phyloP scores from a whole-genome alignment of 163 green algal species.

The Prototheca stagnorum region DNA sequence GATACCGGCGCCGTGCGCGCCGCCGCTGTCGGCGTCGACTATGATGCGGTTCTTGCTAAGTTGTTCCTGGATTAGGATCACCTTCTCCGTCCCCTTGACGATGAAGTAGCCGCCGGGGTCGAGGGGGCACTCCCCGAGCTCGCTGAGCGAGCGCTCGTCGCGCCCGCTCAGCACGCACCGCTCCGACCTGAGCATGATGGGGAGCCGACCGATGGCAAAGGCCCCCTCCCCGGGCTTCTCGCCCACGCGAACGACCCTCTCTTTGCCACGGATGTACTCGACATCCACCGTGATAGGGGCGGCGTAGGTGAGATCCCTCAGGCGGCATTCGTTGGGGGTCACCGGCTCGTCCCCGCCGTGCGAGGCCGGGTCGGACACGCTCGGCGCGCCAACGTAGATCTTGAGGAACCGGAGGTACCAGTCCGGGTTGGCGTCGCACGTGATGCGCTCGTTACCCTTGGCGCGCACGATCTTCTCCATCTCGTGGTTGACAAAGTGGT shows the following conservation, averaged over 20 bases:
- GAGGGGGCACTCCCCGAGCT: conserved; percentile 86
- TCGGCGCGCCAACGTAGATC: conserved; percentile 87
- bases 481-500: conserved; percentile 93
- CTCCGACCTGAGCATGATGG: conserved; percentile 89
- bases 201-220: conserved; percentile 82
- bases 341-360: too few species aligned
- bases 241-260: conserved; percentile 63
- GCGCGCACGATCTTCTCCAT: conserved; percentile 91
- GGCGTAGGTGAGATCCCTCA: conserved; percentile 96
- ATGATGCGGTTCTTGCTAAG: conserved; percentile 98
- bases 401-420: conserved; percentile 79
- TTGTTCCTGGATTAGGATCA: conserved; percentile 99
- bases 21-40: conserved; percentile 70
- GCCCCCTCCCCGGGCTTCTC: conserved; percentile 50
- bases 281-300: conserved; percentile 92
- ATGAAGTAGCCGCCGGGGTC: conserved; percentile 98
- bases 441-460: conserved; percentile 86
- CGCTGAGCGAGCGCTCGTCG: conserved; percentile 66
- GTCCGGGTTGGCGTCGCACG: conserved; percentile 85
- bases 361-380: conserved; percentile 78
- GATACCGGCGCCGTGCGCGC: conserved; percentile 24
- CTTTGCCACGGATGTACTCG: conserved; percentile 85
- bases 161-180: conserved; percentile 72
- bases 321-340: conserved; percentile 89
- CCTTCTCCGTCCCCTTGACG: conserved; percentile 78